Evolutionary conservation across 768 basidiomycete genomes (phyloP).

Genomic region (Russula virescens): DNA sequence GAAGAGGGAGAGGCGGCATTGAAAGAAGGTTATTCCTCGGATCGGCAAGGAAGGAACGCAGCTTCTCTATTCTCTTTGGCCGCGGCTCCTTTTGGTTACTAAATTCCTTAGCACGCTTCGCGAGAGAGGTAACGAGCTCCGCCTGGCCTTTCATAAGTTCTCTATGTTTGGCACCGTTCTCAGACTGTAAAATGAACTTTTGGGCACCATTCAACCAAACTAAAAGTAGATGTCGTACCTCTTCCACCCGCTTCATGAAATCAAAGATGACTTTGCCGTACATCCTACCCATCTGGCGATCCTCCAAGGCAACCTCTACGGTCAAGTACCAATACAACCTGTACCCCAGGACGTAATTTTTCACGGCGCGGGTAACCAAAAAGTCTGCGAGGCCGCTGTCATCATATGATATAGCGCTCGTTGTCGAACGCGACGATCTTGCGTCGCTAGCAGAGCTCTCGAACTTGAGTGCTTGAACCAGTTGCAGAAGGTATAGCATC

Average conservation of each 20-base stretch:
- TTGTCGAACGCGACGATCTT: constrained; percentile 62
- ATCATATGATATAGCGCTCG: constrained; percentile 76
- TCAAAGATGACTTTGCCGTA: constrained; percentile 62
- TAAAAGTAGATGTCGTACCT: constrained; percentile 43
- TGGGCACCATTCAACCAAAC: not conserved
- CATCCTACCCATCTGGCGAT: constrained; percentile 32
- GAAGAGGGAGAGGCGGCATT: constrained; percentile 79
- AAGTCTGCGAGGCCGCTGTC: constrained; percentile 94
- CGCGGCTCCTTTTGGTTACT: constrained; percentile 87
- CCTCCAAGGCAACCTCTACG: constrained; percentile 89
- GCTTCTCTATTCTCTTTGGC: constrained; percentile 95
- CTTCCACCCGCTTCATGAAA: constrained; percentile 82
- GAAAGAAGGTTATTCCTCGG: constrained; percentile 77
- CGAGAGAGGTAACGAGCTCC: constrained; percentile 79
- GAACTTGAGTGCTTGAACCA: constrained; percentile 97
- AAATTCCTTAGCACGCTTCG: constrained; percentile 80
- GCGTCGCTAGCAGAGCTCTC: constrained; percentile 79
- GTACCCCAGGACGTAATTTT: constrained; percentile 82
- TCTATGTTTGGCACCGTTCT: constrained; percentile 74
- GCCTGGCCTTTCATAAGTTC: constrained; percentile 91
- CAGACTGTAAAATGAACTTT: constrained; percentile 39
- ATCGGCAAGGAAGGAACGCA: constrained; percentile 80
- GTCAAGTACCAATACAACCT: constrained; percentile 96
- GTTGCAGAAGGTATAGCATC: constrained; percentile 84
- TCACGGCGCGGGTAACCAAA: constrained; percentile 76